Base-by-base conservation (phyloP, 2,329 filamentous ascomycete species). In the Trichoderma hamatum region DNA sequence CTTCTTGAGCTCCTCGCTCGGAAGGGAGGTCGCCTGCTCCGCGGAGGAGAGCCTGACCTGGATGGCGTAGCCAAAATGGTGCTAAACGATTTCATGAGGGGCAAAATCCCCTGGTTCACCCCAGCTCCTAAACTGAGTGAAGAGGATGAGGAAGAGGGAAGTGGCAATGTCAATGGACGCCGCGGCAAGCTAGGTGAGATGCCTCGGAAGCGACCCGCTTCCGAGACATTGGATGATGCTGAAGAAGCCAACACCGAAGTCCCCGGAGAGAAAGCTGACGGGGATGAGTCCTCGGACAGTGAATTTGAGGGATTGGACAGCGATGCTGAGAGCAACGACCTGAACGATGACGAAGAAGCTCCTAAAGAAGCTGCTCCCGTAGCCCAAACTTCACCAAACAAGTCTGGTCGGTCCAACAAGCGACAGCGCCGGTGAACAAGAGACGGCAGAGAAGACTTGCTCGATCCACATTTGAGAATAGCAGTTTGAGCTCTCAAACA, bases 51-150 rank as follows among this genome's bases (percentile, higher is more conserved):
- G 78, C 92, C 95, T 4, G 96, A 99, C 79, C 82, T 97, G 67
- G 95, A 98, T 75, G 94, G 94, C 75, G 94, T 97, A 59, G 96
- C 96, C 1, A 97, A 97, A 81, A 97, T 97, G 89, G 92, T 99
- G 0, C 83, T 99, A 70, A 98, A 97, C 75, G 96, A 99, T 77
- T 99, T 98, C 78, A 88, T 98, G 76, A 85, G 96, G 72, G 96
- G 96, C 68, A 97, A 95, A 81, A 92, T 98, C 30, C 96, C 96
- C 1, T 99, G 96, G 96, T 99, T 94, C 77, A 96, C 92, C 0
- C 89, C 93, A 10, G 90, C 94, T 11, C 93, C 94, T 9, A 66
- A 61, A 39, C 13, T 46, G n/a, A 46, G 24, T 2, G 83, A 82
- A 16, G 81, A 82, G 3, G 85, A 87, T 11, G 83, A 83, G 7